Evolutionary conservation across 1,284 basidiomycete genomes (phyloP).

Genomic region (Pseudozyma flocculosa): DNA sequence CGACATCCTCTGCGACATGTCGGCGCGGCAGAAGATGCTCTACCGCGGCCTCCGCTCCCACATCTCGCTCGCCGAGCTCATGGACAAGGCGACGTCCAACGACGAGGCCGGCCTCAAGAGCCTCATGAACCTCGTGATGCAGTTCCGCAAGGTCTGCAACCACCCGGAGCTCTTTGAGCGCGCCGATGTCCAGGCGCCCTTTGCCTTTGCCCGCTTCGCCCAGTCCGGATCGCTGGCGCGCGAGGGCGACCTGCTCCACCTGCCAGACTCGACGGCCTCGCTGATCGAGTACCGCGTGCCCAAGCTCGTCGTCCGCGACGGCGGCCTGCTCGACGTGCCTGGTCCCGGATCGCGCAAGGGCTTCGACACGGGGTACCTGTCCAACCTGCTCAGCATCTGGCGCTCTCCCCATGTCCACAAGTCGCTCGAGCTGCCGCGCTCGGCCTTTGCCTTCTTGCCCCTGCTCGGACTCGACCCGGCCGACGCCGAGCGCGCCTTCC

Average conservation of each 20-base stretch:
- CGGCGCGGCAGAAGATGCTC: conserved; percentile 86
- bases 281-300: conserved; percentile 81
- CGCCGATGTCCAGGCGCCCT: conserved; percentile 90
- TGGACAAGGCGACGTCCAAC: conserved; percentile 84
- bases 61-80: conserved; percentile 89
- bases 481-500: conserved; percentile 67
- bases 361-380: conserved; percentile 67
- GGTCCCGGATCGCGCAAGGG: conserved; percentile 65
- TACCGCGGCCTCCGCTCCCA: conserved; percentile 88
- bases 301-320: conserved; percentile 74
- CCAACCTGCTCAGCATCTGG: conserved; percentile 88
- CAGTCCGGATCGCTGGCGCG: conserved; percentile 77
- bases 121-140: conserved; percentile 99
- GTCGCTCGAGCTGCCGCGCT: conserved; percentile 67
- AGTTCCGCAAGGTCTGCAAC: conserved; percentile 99
- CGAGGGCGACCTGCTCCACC: conserved; percentile 78
- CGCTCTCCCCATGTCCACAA: conserved; percentile 74
- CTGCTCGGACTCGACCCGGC: conserved; percentile 68
- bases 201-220: conserved; percentile 82
- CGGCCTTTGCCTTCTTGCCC: conserved; percentile 73
- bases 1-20: conserved; percentile 91
- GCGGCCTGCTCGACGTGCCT: conserved; percentile 73
- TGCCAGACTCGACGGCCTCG: conserved; percentile 80
- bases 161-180: conserved; percentile 98
- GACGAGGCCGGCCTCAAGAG: conserved; percentile 88